phyloP scores from a whole-genome alignment of 2,329 filamentous ascomycete species.

The Acrodontium crateriforme region DNA sequence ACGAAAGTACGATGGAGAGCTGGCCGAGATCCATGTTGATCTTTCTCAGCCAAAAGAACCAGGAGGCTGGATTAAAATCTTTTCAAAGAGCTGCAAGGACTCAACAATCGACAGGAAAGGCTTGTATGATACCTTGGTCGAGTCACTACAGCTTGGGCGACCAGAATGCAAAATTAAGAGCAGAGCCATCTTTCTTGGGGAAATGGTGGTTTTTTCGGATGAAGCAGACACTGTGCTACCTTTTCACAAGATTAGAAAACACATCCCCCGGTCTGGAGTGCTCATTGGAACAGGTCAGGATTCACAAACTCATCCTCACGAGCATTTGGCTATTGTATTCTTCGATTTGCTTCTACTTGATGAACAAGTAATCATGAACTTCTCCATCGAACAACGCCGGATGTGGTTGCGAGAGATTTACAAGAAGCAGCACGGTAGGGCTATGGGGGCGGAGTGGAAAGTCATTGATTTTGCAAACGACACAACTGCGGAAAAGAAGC shows the following conservation, averaged over 20 bases:
- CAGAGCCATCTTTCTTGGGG: conserved; percentile 69
- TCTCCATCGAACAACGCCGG: conserved; percentile 46
- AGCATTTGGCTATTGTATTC: conserved; percentile 47
- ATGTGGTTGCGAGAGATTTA: conserved; percentile 45
- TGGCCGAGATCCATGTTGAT: conserved; percentile 77
- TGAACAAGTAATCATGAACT: conserved; percentile 36
- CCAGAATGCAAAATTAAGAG: conserved; percentile 44
- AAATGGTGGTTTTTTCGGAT: conserved; percentile 66
- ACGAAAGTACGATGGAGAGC: conserved; percentile 72
- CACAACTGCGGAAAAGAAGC: conserved; percentile 34
- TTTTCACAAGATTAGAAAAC: conserved; percentile 73
- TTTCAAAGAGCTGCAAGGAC: conserved; percentile 85
- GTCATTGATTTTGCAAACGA: conserved; percentile 50
- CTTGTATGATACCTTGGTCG: conserved; percentile 49
- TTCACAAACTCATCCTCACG: conserved; percentile 42
- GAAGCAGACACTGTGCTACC: conserved; percentile 50
- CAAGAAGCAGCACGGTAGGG: conserved; percentile 43
- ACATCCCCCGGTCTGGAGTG: conserved; percentile 58
- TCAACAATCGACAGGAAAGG: conserved; percentile 57
- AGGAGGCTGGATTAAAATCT: conserved; percentile 54
- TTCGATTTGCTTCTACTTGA: conserved; percentile 48
- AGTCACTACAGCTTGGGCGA: conserved; percentile 49
- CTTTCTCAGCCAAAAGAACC: conserved; percentile 33
- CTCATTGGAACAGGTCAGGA: conserved; percentile 56
- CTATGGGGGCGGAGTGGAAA: conserved; percentile 53